phyloP scores from a whole-genome alignment of 1,284 basidiomycete genomes.

The Moesziomyces parantarcticus region DNA sequence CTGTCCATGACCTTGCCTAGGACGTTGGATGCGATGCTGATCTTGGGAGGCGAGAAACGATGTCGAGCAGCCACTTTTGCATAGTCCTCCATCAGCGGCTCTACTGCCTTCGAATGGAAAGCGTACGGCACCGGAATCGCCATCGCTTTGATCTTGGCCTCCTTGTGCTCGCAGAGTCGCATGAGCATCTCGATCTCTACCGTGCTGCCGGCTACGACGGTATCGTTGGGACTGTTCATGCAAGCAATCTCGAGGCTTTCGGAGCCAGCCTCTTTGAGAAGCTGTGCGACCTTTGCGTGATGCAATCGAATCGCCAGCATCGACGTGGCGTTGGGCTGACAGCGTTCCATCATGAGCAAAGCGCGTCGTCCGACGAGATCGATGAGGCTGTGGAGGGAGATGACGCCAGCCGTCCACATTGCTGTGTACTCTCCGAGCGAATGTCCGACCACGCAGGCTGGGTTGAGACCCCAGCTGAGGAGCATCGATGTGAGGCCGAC shows the following conservation, averaged over 20 bases:
- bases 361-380: constrained; percentile 44
- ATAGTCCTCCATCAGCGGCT: constrained; percentile 25
- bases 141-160: constrained; percentile 44
- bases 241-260: constrained; percentile 43
- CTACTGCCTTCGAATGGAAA: constrained; percentile 44
- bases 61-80: constrained; percentile 3
- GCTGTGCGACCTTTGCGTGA: constrained; percentile 10
- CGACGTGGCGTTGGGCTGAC: constrained; percentile 36
- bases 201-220: constrained; percentile 39
- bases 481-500: constrained; percentile 29
- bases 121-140: constrained; percentile 49
- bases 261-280: constrained; percentile 17
- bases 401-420: constrained; percentile 32
- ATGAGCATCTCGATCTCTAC: constrained; percentile 26
- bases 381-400: constrained; percentile 35
- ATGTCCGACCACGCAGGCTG: constrained; percentile 38
- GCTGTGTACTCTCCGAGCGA: constrained; percentile 54
- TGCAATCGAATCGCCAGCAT: constrained; percentile 46
- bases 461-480: constrained; percentile 36
- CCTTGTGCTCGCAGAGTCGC: constrained; percentile 18
- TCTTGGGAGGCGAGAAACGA: constrained; percentile 15
- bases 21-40: constrained; percentile 37
- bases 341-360: constrained; percentile 40
- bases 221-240: constrained; percentile 46
- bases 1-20: constrained; percentile 16